Base-by-base conservation (phyloP, 768 basidiomycete genomes). In the Kwoniella pini region DNA sequence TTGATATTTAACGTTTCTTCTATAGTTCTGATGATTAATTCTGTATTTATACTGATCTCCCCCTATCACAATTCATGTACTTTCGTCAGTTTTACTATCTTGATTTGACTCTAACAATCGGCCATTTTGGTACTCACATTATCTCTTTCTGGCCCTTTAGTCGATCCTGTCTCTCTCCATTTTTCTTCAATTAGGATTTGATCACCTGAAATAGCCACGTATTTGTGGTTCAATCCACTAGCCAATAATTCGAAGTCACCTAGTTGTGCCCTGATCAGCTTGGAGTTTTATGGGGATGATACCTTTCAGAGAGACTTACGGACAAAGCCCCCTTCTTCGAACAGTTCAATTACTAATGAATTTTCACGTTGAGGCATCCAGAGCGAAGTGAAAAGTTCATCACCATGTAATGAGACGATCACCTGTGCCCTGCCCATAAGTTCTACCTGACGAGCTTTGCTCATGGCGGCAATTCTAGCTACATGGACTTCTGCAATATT, bases 401-500 rank as follows among this genome's bases (percentile, higher is more conserved):
- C 70, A 30, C 60, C 56, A 57, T 74, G 74, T 15, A 70, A 31
- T 19, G 70, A 65, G n/a, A 77, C 48, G 9, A 77, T 21, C 24
- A 77, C 64, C 58, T 72, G 63, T 3, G 71, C 59, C 15, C 69
- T 63, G 12, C 68, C 63, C 59, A 67, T 65, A 31, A 68, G 33
- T n/a, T 64, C 67, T 42, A 74, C 68, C 43, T 72, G 65, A 43
- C 68, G 57, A 0, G 65, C 60, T 27, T 67, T 64, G 30, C 60
- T 67, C 71, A 72, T 72, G 4, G 62, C 57, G 33, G 65, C 63
- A 12, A 74, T 9, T 26, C 63, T 68, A 17, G 72, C 64, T 12
- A 74, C 71, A 49, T 77, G 76, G 10, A 77, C 71, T 43, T 76
- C 76, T 12, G 76, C 76, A 11, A 63, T 63, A 17, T 62, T 57